Conservation (phyloP, 495 filamentous ascomycete genomes). For the Bacidia rubella region DNA sequence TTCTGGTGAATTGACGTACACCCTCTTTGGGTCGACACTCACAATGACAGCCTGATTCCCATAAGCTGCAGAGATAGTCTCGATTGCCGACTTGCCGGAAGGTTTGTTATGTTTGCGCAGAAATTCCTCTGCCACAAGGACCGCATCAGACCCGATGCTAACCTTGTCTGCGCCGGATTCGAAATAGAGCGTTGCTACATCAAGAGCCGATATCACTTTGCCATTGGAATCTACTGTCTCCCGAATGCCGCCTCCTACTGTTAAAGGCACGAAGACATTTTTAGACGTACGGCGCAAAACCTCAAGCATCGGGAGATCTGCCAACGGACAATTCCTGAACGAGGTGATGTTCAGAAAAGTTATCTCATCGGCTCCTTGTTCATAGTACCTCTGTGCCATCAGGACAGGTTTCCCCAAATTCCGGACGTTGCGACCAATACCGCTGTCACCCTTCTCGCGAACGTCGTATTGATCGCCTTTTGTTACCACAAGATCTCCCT, state of each 20-base stretch:
- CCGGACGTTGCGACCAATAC: slow-evolving; percentile 58
- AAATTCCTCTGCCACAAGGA: slow-evolving; percentile 82
- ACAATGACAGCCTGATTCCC: slow-evolving; percentile 96
- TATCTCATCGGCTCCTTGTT: slow-evolving; percentile 90
- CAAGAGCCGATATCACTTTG: slow-evolving; percentile 69
- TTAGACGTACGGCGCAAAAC: slow-evolving; percentile 73
- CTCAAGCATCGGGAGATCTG: slow-evolving; percentile 90
- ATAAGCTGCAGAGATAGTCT: slow-evolving; percentile 85
- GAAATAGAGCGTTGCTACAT: slow-evolving; percentile 95
- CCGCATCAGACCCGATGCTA: slow-evolving; percentile 91
- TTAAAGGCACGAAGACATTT: slow-evolving; percentile 94
- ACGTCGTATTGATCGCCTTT: slow-evolving; percentile 99
- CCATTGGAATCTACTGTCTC: slow-evolving; percentile 84
- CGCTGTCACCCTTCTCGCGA: slow-evolving; percentile 60
- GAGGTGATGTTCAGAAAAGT: slow-evolving; percentile 97
- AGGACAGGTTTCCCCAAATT: slow-evolving; percentile 95
- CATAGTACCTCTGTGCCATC: slow-evolving; percentile 86
- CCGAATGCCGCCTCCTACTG: slow-evolving; percentile 87
- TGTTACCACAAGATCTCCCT: slow-evolving; percentile 89
- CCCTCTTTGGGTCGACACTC: slow-evolving; percentile 81
- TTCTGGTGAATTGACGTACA: slow-evolving; percentile 62
- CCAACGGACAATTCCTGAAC: slow-evolving; percentile 86
- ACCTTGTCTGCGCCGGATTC: slow-evolving; percentile 98
- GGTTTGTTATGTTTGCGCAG: slow-evolving; percentile 51
- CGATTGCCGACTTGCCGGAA: slow-evolving; percentile 75